Evolutionary conservation across 1,284 basidiomycete genomes (phyloP).

Genomic region (Ustilago lituana): DNA sequence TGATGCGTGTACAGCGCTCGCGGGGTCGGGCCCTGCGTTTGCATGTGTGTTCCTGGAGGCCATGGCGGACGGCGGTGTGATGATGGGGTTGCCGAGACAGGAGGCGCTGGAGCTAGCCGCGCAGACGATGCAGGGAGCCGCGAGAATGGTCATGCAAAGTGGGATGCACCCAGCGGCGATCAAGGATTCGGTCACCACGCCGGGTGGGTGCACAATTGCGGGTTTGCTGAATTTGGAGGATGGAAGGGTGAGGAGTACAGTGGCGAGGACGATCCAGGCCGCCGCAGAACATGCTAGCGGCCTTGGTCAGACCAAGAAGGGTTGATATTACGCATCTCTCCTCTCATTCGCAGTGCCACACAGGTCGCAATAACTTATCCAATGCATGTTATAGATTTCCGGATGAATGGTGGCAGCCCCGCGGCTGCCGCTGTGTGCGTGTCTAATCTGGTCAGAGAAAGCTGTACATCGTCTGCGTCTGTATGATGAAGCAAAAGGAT

Average conservation of each 20-base stretch:
- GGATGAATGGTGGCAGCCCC: too few species aligned
- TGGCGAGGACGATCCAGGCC: conserved; percentile 90
- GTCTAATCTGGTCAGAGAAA: conserved; percentile 4
- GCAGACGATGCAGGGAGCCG: conserved; percentile 95
- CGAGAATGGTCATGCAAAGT: conserved; percentile 89
- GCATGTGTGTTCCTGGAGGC: conserved; percentile 96
- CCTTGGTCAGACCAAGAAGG: conserved; percentile 55
- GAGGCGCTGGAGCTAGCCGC: conserved; percentile 95
- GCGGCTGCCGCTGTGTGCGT: not conserved
- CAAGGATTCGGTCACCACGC: conserved; percentile 97
- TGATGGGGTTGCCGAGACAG: conserved; percentile 96
- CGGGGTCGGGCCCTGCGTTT: conserved; percentile 95
- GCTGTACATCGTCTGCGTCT: not conserved
- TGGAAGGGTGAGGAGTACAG: conserved; percentile 89
- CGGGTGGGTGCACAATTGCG: conserved; percentile 98
- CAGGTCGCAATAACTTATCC: not conserved
- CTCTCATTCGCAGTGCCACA: too few species aligned
- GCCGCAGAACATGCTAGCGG: conserved; percentile 64
- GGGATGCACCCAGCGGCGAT: conserved; percentile 93
- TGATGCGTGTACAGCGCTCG: conserved; percentile 95
- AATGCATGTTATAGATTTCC: conserved; percentile 5
- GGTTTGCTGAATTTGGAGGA: conserved; percentile 94
- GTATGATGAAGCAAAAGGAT: not conserved
- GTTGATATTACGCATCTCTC: too few species aligned
- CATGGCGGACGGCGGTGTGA: conserved; percentile 98